These are phyloP conservation scores for Jackrogersella minutella DNA, from an alignment of 495 filamentous ascomycete species.

Conservation along the genomic window DNA sequence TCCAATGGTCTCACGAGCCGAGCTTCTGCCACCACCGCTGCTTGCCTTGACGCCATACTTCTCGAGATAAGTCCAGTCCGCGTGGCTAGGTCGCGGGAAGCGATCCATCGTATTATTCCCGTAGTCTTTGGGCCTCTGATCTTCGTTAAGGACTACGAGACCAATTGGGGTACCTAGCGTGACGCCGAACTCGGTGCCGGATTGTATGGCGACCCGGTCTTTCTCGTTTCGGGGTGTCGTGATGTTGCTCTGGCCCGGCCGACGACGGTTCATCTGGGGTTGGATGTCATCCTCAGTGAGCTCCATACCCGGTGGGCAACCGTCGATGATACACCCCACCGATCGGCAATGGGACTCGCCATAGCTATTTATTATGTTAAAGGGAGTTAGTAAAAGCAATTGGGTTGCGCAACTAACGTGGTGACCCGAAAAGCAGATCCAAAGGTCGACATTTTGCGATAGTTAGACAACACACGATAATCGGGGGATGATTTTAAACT, in stretches of 20 bases:
- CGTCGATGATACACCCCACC: constrained; percentile 90
- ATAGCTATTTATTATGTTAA: constrained; percentile 63
- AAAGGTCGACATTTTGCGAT: constrained; percentile 82
- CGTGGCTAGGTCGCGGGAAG: constrained; percentile 91
- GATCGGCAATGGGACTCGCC: constrained; percentile 91
- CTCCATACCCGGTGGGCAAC: constrained; percentile 86
- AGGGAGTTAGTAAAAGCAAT: background rate
- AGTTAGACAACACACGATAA: background rate
- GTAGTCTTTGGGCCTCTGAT: constrained; percentile 95
- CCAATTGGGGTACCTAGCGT: constrained; percentile 94
- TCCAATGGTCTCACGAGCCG: constrained; percentile 92
- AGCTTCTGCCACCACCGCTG: constrained; percentile 90
- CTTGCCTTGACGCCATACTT: constrained; percentile 97
- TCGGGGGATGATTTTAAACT: too few species aligned
- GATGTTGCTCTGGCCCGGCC: constrained; percentile 89
- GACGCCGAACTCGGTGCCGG: constrained; percentile 90
- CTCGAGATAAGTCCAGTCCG: constrained; percentile 95
- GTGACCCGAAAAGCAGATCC: constrained; percentile 84
- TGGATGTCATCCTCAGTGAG: constrained; percentile 92
- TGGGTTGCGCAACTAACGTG: constrained; percentile 65
- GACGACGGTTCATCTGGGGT: constrained; percentile 88
- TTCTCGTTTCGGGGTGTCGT: constrained; percentile 95
- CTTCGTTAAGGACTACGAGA: constrained; percentile 87
- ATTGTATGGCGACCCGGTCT: constrained; percentile 90
- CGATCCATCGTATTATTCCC: constrained; percentile 88